Base-by-base conservation (phyloP, 2,329 filamentous ascomycete genomes). In the Ascochyta viciae-villosae region DNA sequence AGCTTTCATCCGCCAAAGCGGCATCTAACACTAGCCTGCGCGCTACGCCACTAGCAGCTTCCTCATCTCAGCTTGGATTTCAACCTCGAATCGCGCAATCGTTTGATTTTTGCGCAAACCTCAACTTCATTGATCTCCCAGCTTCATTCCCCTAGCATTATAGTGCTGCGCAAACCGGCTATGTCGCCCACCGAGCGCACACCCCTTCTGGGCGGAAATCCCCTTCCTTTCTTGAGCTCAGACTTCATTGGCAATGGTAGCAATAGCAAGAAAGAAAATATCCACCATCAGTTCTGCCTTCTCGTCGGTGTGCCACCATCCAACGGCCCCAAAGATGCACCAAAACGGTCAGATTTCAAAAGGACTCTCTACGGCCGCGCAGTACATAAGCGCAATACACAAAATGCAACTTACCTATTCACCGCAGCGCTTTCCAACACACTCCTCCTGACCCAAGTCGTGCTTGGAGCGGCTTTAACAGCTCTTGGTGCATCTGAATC, bases 401-500 rank as follows among this genome's bases (percentile, higher is more conserved):
- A 77, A 52, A 71, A 64, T 48, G 47, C 56, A 9, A 76, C 71
- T 4, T 77, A 77, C 49, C 44, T 69, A 9, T 68, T 77, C 56
- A 75, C 75, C 9, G 74, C 75, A 3, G 67, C 70, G 1, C 57
- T 77, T 3, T 73, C 69, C 23, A 78, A 77, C 51, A 71, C 71
- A 0, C 62, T 77, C 8, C 64, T 78, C 4, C 67, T 78, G 0
- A 67, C 72, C 0, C 76, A 78, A 52, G 71, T 78, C n/a, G 72
- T 77, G 3, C 69, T 78, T 12, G 76, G 74, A 9, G 76, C 75
- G 4, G 69, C 76, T 0, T 60, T 78, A n/a, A 78, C 76, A 0
- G 76, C 65, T 0, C 66, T 78, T 4, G 76, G 75, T 4, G 76
- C 75, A 1, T 69, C 64, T 31, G 64, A 73, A 43, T 68, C 67